Evolutionary conservation across 257 asterid species (phyloP), one percentile per base, ranked within the genome.

Genomic region (Paraleonurus japonicus): DNA sequence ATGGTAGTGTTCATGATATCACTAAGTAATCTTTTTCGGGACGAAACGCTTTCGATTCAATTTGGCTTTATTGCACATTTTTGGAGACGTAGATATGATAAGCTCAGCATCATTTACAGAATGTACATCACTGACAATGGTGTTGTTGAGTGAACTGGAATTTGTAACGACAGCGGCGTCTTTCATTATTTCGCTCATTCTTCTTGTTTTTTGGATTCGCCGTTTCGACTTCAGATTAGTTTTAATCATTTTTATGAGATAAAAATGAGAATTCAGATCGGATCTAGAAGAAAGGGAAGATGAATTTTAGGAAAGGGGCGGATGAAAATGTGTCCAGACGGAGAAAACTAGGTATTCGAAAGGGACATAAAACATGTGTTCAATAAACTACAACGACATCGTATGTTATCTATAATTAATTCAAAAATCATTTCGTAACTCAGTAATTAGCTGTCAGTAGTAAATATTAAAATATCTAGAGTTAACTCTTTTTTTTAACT

Each of bases 51-150:
- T 41, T 5, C 0, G 48, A n/a, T 41, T 45, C 53, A 7, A 8
- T 15, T 45, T 45, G 19, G 19, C 6, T 4, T 45, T 15, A 7
- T 15, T 15, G 7, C 53, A 15, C 53, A 13, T 15, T 15, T 45
- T 20, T 11, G 8, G 53, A 0, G 53, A 57, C 62, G 23, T 50
- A 15, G 71, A 71, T 45, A 78, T 60, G 39, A 81, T 75, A 30
- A 73, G 73, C 69, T 84, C 86, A 20, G 61, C 85, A 10, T 70
- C 72, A 67, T 75, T 63, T 63, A 76, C 73, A 13, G 84, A 74
- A 55, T 69, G 74, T 4, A 72, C 72, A 24, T 76, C 79, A 16
- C 75, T 71, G 3, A 20, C 78, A 22, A 58, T 4, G 28, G 27
- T 26, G 30, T n/a, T 43, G 32, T 71, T 33, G 27, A 73, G 20